Percentiles rank a stretch among this genome's conserved stretches.
Conservation (phyloP, 257 asterid species). For the Hygrophila difformis region DNA sequence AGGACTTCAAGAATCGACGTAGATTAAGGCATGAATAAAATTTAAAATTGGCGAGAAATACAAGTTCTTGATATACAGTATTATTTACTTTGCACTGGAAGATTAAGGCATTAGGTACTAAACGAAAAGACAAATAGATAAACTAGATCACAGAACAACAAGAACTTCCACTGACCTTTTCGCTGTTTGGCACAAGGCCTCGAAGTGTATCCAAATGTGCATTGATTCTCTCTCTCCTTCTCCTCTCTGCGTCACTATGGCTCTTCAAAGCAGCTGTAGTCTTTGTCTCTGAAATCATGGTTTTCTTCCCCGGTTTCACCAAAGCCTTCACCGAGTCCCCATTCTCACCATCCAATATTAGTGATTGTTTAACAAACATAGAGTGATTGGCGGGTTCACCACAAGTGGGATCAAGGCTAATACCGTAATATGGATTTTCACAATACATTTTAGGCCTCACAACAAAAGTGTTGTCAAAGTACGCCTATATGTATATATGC, state of each 20-base stretch:
- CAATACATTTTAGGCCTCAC: slow-evolving; percentile 6
- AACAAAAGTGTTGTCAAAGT: neutral
- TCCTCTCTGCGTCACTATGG: slow-evolving; percentile 59
- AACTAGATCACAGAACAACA: neutral
- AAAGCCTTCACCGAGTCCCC: slow-evolving; percentile 33
- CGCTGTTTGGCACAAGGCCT: slow-evolving; percentile 38
- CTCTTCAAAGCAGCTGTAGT: slow-evolving; percentile 48
- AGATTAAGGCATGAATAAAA: no score
- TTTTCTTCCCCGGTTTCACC: slow-evolving; percentile 25
- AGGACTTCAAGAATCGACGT: no score
- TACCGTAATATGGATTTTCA: slow-evolving; percentile 7
- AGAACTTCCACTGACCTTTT: slow-evolving; percentile 33
- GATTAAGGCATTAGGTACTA: no score
- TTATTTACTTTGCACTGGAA: no score
- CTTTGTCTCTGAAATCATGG: slow-evolving; percentile 26
- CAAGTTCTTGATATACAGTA: no score
- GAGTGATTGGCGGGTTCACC: slow-evolving; percentile 11
- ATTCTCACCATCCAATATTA: slow-evolving; percentile 36
- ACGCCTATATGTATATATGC: no score
- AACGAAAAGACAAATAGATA: no score
- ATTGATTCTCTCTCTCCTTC: slow-evolving; percentile 59
- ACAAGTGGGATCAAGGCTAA: slow-evolving; percentile 4
- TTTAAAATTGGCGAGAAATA: no score
- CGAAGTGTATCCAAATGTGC: slow-evolving; percentile 47
- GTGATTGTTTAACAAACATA: slow-evolving; percentile 22